Evolutionary conservation across 179 eudicot species (phyloP).

Genomic region (Beta macrorhiza): DNA sequence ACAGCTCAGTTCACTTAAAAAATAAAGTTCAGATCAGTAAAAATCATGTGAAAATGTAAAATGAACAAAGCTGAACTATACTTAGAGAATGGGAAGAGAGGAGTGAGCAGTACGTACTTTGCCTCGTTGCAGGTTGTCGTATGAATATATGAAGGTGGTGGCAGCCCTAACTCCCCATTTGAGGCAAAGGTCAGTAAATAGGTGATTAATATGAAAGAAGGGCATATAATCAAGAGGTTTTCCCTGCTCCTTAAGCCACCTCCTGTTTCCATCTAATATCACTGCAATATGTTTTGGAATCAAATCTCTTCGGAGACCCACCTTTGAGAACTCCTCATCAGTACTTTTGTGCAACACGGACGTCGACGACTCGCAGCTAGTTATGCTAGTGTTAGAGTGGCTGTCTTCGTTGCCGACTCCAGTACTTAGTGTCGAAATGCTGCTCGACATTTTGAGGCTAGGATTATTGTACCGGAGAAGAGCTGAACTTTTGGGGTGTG

Average conservation of each 20-base stretch:
- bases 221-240: constrained; percentile 17
- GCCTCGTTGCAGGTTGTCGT: constrained; percentile 20
- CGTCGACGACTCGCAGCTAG: not conserved
- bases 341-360: not conserved
- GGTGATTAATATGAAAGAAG: not conserved
- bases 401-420: too few species aligned
- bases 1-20: too few species aligned
- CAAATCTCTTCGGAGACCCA: not conserved
- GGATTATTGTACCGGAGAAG: not conserved
- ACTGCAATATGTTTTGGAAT: constrained; percentile 22
- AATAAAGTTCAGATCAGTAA: too few species aligned
- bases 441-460: not conserved
- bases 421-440: not conserved
- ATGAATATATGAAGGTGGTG: constrained; percentile 18
- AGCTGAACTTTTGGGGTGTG: not conserved
- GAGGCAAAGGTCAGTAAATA: constrained; percentile 23
- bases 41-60: too few species aligned
- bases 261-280: constrained; percentile 27
- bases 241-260: constrained; percentile 23
- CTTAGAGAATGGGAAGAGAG: not conserved
- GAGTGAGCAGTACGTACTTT: constrained; percentile 2
- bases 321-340: not conserved
- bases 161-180: constrained; percentile 18
- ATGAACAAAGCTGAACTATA: too few species aligned
- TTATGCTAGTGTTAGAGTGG: too few species aligned